Conservation (phyloP, 257 asterid genomes). For the Solanum okadae region DNA sequence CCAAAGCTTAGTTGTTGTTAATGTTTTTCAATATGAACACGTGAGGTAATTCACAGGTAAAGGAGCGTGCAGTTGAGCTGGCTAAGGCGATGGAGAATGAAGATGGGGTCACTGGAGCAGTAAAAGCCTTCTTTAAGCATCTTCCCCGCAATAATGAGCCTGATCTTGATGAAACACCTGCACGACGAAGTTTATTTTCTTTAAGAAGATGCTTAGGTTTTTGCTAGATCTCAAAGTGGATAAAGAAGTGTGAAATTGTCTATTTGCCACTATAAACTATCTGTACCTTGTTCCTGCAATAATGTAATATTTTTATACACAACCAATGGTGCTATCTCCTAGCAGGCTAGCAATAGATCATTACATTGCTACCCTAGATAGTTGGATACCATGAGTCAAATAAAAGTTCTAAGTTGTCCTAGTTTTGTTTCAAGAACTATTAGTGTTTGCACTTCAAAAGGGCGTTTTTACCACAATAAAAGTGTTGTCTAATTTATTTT, state of each 20-base stretch:
- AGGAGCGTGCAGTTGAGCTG: slow-evolving; percentile 73
- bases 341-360: neutral
- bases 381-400: neutral
- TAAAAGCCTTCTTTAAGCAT: slow-evolving; percentile 82
- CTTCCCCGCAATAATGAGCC: slow-evolving; percentile 49
- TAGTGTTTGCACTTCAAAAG: neutral
- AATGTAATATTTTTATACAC: neutral
- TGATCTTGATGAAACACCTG: slow-evolving; percentile 33
- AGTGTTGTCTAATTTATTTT: neutral
- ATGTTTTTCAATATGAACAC: neutral
- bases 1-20: neutral
- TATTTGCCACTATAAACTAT: neutral
- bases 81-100: slow-evolving; percentile 92
- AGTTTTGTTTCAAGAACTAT: neutral
- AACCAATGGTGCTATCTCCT: neutral
- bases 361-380: neutral
- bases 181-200: slow-evolving; percentile 42
- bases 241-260: neutral
- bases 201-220: slow-evolving; percentile 76
- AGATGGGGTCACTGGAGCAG: slow-evolving; percentile 94
- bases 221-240: slow-evolving; percentile 32
- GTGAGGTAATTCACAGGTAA: slow-evolving; percentile 48
- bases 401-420: neutral
- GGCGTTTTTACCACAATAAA: neutral
- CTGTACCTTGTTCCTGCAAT: neutral